A percentile compares a stretch with the other conserved stretches of the same genome.
Evolutionary conservation across 169 alveolate species (phyloP).

Genomic region (Plasmodium sp.): DNA sequence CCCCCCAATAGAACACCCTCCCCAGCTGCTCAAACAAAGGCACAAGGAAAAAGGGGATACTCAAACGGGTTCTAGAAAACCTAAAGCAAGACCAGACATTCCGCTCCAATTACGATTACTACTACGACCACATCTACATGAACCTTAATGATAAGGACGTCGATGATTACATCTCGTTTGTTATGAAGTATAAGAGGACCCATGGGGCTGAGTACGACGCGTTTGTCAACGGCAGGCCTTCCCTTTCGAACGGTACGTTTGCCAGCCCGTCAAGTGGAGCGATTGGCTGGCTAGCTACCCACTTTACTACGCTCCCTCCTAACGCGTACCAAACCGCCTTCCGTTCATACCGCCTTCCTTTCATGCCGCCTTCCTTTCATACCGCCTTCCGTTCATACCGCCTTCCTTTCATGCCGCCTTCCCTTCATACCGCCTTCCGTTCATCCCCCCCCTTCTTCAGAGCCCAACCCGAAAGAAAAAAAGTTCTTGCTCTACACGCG

Average conservation of each 20-base stretch:
- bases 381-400: too few relatives aligned
- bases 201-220: slow-evolving; percentile 7
- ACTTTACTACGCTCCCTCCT: not conserved
- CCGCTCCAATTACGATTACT: slow-evolving; percentile 15
- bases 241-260: slow-evolving; percentile 23
- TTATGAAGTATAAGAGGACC: slow-evolving; percentile 23
- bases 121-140: slow-evolving; percentile 47
- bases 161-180: slow-evolving; percentile 10
- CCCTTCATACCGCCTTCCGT: not conserved
- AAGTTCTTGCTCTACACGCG: slow-evolving; percentile 53
- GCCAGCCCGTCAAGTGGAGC: not conserved
- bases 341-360: too few relatives aligned
- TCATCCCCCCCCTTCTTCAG: not conserved
- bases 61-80: slow-evolving; percentile 9
- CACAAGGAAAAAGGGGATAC: slow-evolving; percentile 54
- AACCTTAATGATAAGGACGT: slow-evolving; percentile 36
- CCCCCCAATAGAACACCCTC: not conserved
- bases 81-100: slow-evolving; percentile 38
- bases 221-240: slow-evolving; percentile 9
- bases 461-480: slow-evolving; percentile 34
- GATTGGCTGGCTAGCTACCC: not conserved
- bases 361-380: too few relatives aligned
- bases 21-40: slow-evolving; percentile 31
- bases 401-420: too few relatives aligned
- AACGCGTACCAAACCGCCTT: not conserved